Base-by-base conservation (phyloP, 2,329 filamentous ascomycete species). In the Sphaerostilbella broomeana region DNA sequence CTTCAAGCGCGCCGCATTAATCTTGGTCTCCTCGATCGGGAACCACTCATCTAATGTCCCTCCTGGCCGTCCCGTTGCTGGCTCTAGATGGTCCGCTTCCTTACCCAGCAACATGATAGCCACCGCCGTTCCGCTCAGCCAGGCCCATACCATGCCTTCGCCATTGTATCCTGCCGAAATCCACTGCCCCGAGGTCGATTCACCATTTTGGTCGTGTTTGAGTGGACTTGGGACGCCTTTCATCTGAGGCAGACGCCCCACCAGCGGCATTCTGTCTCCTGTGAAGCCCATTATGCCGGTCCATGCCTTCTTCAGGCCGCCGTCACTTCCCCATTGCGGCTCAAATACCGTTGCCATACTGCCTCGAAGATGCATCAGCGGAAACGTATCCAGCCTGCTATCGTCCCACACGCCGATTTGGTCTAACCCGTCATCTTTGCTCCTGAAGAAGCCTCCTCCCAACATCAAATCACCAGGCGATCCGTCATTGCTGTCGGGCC, bases 71-170 rank as follows among this genome's bases (percentile, higher is more conserved):
- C 67, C 67, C 3, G 54, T 47, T 1, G 44, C 51, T 6, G 45
- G 45, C 1, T 47, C 45, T 19, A 64, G 25, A 3, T 56, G 45
- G 2, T 59, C 54, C 1, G 54, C 54, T 0, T 66, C 60, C 22
- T 51, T 59, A 0, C 64, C 66, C 1, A 64, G 47, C 7, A 75
- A 52, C 67, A 72, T 71, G 3, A 67, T 45, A 1, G 59, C 70
- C 36, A 71, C 28, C 0, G 69, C 71, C 9, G 61, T 63, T 1
- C 70, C 72, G 30, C 63, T 70, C 11, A 72, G 60, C 70, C 71
- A 75, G 3, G 70, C 65, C 60, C 65, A 70, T 3, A 68, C 67
- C 70, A 75, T 74, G 4, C 72, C 72, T 29, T 74, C 67, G 11
- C 71, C 71, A 29, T 58, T 64, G 48, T 68, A 75, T 1, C 69